phyloP scores from a whole-genome alignment of 2,329 filamentous ascomycete genomes.

The Lasiodiplodia hormozganensis region DNA sequence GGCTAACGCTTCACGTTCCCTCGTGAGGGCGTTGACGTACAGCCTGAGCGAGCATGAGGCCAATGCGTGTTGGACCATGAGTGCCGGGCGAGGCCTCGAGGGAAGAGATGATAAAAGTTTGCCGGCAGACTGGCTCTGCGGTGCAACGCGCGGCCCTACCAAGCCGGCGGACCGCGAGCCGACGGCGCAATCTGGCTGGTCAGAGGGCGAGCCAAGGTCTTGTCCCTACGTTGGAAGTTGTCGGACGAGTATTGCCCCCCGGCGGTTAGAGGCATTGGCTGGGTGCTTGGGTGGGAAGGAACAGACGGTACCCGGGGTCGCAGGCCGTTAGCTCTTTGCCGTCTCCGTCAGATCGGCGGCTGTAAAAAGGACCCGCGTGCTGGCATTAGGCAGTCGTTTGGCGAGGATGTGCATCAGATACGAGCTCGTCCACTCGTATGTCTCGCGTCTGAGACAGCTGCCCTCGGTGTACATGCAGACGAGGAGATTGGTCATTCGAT shows the following conservation, averaged over 20 bases:
- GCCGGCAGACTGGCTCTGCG: slow-evolving; percentile 3
- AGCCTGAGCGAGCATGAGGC: not conserved
- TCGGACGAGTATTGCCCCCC: not conserved
- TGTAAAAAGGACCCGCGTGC: not conserved
- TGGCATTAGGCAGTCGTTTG: not conserved
- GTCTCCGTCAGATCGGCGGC: not conserved
- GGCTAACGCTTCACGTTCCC: slow-evolving; percentile 11
- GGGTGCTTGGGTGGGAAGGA: slow-evolving; percentile 1
- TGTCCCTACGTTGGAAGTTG: slow-evolving; percentile 29
- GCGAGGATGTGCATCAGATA: slow-evolving; percentile 1
- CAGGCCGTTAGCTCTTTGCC: not conserved
- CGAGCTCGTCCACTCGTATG: not conserved
- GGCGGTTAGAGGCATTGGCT: slow-evolving; percentile 19
- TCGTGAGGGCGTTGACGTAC: too few relatives aligned
- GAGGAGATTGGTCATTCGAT: too few relatives aligned
- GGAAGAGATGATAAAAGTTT: not conserved
- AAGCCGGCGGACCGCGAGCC: slow-evolving; percentile 21
- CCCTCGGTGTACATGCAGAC: too few relatives aligned
- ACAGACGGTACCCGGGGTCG: not conserved
- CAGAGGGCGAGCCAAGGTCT: slow-evolving; percentile 28
- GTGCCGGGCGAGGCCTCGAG: not conserved
- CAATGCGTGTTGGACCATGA: not conserved
- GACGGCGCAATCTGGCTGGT: slow-evolving; percentile 26
- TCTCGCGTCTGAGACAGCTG: not conserved
- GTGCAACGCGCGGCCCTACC: slow-evolving; percentile 25